phyloP scores from a whole-genome alignment of 2,329 filamentous ascomycete species.

The Sporothrix curviconia region DNA sequence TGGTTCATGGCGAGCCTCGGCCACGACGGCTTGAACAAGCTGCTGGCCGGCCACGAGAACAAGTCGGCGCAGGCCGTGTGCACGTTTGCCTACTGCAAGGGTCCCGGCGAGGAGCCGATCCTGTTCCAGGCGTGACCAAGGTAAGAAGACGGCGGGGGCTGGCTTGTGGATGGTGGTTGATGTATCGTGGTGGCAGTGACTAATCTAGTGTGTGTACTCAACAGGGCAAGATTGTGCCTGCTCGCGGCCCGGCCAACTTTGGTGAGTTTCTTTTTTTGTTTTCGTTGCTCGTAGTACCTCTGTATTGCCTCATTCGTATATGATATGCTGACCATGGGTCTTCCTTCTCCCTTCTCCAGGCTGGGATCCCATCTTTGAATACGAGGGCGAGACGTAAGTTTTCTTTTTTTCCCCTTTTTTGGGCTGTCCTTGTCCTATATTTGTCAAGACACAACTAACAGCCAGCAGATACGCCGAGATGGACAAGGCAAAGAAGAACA shows the following conservation, averaged over 20 bases:
- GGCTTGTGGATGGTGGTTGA: too few species aligned
- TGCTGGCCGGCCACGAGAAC: slow-evolving; percentile 81
- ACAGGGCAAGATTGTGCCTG: slow-evolving; percentile 73
- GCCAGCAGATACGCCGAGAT: slow-evolving; percentile 99
- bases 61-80: slow-evolving; percentile 91
- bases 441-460: too few species aligned
- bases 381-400: slow-evolving; percentile 78
- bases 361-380: slow-evolving; percentile 96
- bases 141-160: too few species aligned
- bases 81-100: slow-evolving; percentile 87
- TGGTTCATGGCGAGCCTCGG: slow-evolving; percentile 85
- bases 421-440: too few species aligned
- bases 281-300: too few species aligned
- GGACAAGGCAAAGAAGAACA: slow-evolving; percentile 81
- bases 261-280: slow-evolving; percentile 60
- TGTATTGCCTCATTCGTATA: too few species aligned
- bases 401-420: too few species aligned
- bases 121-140: slow-evolving; percentile 83
- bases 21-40: slow-evolving; percentile 78
- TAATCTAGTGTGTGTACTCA: background rate
- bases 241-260: slow-evolving; percentile 73
- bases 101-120: slow-evolving; percentile 74
- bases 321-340: too few species aligned
- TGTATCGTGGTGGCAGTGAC: too few species aligned
- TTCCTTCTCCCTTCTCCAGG: too few species aligned